These are phyloP conservation scores for Plasmodium ovale DNA, from an alignment of 169 alveolate genomes.

Conservation along the genomic window DNA sequence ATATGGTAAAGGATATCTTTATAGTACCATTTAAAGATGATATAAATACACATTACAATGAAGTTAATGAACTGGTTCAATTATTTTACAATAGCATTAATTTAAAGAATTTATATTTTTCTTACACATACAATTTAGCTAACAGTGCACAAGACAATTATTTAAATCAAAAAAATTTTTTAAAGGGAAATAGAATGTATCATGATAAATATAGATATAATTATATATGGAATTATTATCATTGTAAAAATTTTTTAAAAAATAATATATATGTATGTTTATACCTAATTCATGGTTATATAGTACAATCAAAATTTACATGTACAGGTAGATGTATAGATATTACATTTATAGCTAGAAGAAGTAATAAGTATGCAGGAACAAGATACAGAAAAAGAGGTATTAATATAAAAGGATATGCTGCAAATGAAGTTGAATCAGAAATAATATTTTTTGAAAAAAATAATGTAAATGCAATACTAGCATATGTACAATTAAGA, in stretches of 20 bases:
- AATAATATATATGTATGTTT: constrained; percentile 51
- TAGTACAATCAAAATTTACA: constrained; percentile 68
- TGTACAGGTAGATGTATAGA: constrained; percentile 76
- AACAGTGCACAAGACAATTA: constrained; percentile 77
- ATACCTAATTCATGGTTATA: constrained; percentile 80
- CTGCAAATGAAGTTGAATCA: constrained; percentile 96
- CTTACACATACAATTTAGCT: constrained; percentile 82
- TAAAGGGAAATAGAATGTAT: constrained; percentile 68
- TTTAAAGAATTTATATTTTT: constrained; percentile 79
- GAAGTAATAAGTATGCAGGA: constrained; percentile 95
- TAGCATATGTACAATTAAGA: constrained; percentile 93
- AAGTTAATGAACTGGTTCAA: constrained; percentile 65
- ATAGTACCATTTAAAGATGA: constrained; percentile 78
- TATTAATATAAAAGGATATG: constrained; percentile 88
- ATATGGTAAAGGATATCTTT: constrained; percentile 43
- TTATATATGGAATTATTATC: constrained; percentile 80
- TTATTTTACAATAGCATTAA: constrained; percentile 78
- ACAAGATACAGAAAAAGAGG: constrained; percentile 96
- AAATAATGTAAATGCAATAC: constrained; percentile 81
- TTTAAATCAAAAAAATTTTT: constrained; percentile 18
- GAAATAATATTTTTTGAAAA: constrained; percentile 92
- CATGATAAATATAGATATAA: constrained; percentile 47
- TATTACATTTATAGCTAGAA: constrained; percentile 90
- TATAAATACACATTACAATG: constrained; percentile 37
- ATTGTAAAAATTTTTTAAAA: constrained; percentile 50